Evolutionary conservation across 1,284 basidiomycete genomes (phyloP).

Genomic region (Malassezia dermatis): DNA sequence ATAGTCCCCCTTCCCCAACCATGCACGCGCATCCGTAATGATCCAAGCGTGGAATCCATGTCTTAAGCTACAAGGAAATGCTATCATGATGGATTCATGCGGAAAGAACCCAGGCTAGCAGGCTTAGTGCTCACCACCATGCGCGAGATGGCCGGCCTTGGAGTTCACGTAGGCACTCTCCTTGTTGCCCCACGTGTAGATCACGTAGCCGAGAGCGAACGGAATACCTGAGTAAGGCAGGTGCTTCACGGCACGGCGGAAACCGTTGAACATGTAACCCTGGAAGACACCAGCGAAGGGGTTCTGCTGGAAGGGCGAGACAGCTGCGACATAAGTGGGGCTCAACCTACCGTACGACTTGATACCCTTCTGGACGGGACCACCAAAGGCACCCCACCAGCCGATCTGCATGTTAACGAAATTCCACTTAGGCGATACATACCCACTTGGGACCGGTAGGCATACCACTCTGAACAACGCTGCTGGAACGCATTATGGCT

Average conservation of each 20-base stretch:
- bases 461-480: constrained; percentile 19
- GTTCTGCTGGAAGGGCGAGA: constrained; percentile 45
- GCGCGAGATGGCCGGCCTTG: constrained; percentile 39
- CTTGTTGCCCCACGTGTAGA: constrained; percentile 42
- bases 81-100: neutral
- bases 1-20: neutral
- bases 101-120: neutral
- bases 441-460: constrained; percentile 18
- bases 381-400: constrained; percentile 47
- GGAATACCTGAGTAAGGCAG: constrained; percentile 44
- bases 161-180: constrained; percentile 44
- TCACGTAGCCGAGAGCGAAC: constrained; percentile 38
- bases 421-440: neutral
- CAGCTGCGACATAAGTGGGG: constrained; percentile 15
- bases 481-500: constrained; percentile 16
- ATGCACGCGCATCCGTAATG: neutral
- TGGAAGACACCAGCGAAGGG: constrained; percentile 41
- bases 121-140: constrained; percentile 5
- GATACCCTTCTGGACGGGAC: constrained; percentile 42
- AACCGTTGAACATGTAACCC: constrained; percentile 43
- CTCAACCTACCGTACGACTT: constrained; percentile 29
- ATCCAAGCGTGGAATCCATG: neutral
- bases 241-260: constrained; percentile 42
- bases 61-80: constrained; percentile 3
- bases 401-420: constrained; percentile 33